Percentiles rank a stretch among this genome's conserved stretches.
Conservation (phyloP, 2,329 filamentous ascomycete genomes). For the Neofusicoccum umdonicola region DNA sequence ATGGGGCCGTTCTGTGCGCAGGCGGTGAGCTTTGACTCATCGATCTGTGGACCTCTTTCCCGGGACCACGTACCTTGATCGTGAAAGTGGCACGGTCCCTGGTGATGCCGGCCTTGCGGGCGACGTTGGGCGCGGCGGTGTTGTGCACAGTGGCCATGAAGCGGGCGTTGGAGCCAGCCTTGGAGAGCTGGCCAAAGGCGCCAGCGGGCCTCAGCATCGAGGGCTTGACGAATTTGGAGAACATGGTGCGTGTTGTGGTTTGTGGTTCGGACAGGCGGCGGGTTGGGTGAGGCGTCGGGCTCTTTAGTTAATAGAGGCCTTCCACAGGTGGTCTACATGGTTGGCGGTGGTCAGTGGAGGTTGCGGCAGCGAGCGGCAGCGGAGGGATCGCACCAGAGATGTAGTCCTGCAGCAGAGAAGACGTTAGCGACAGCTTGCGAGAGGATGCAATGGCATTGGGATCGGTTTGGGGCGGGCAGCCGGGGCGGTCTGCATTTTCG, state of each 20-base stretch:
- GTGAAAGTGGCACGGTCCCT: conserved; percentile 87
- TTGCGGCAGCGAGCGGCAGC: conserved; percentile 20
- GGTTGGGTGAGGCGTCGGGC: conserved; percentile 22
- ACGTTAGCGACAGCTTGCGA: conserved; percentile 33
- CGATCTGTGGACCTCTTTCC: background rate
- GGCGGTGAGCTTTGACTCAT: conserved; percentile 12
- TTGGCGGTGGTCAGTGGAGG: conserved; percentile 23
- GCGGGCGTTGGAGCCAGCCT: conserved; percentile 44
- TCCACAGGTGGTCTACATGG: conserved; percentile 63
- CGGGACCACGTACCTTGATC: conserved; percentile 67
- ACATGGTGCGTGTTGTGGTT: conserved; percentile 42
- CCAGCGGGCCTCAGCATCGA: conserved; percentile 44
- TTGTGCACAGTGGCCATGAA: conserved; percentile 66
- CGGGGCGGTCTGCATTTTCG: background rate
- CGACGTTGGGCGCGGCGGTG: conserved; percentile 63
- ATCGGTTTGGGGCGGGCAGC: background rate
- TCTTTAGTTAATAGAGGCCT: conserved; percentile 61
- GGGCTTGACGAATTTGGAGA: conserved; percentile 55
- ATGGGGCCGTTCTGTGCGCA: conserved; percentile 76
- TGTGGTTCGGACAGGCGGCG: conserved; percentile 8
- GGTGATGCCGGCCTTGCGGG: conserved; percentile 62
- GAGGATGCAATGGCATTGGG: conserved; percentile 10
- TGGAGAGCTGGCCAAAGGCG: conserved; percentile 48
- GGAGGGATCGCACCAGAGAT: conserved; percentile 55
- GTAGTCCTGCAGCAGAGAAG: conserved; percentile 52